Evolutionary conservation across 306 rosid species (phyloP).

Genomic region (Medicago arabica): DNA sequence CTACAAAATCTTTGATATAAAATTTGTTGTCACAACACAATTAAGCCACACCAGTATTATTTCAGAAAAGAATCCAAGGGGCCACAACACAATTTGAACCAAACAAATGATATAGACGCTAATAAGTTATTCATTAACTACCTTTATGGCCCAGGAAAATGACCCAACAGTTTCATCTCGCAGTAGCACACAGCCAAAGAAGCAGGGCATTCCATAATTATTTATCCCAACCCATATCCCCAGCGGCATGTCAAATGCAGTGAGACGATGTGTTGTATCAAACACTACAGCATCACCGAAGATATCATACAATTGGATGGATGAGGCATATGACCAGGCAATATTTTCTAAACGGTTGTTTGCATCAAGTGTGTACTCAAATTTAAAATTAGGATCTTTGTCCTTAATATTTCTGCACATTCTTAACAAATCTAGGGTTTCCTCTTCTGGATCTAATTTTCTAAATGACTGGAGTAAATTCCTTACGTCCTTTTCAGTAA

Average conservation of each 20-base stretch:
- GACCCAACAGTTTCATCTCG: conserved; percentile 85
- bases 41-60: conserved; percentile 18
- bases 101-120: conserved; percentile 24
- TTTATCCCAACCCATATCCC: conserved; percentile 98
- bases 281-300: conserved; percentile 94
- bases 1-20: conserved; percentile 32
- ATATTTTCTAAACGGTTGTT: conserved; percentile 79
- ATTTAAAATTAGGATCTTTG: conserved; percentile 87
- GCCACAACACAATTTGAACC: conserved; percentile 31
- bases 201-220: conserved; percentile 98
- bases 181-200: conserved; percentile 88
- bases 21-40: conserved; percentile 4
- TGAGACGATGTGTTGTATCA: conserved; percentile 88
- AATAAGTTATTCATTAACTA: conserved; percentile 45
- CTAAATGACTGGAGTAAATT: conserved; percentile 89
- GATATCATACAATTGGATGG: conserved; percentile 75
- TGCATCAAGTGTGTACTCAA: conserved; percentile 79
- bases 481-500: conserved; percentile 96
- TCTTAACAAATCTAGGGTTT: conserved; percentile 79
- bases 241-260: conserved; percentile 93
- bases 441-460: conserved; percentile 91
- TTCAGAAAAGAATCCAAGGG: conserved; percentile 31
- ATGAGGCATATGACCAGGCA: conserved; percentile 97
- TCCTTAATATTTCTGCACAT: conserved; percentile 93
- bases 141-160: conserved; percentile 92